Base-by-base conservation (phyloP, 305 asterid species). In the Rubia tinctorum region DNA sequence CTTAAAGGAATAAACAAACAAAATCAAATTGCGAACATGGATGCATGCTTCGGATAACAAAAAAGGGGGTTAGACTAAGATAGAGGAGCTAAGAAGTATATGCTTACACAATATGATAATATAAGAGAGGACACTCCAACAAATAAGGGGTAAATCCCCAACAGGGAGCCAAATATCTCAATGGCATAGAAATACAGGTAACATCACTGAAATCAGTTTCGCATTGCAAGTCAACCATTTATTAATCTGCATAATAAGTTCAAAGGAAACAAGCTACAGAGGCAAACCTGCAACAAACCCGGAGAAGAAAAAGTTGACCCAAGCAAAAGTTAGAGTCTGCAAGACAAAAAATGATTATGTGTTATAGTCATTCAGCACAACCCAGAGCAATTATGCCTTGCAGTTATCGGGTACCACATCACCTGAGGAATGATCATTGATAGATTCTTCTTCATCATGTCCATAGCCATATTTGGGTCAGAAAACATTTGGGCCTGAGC, bases 401-500 rank as follows among this genome's bases (percentile, higher is more conserved):
- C 60, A 18, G 15, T 53, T 22, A 53, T 53, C 15, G 17, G 11
- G 60, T 53, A 53, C 11, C 6, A 53, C 23, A 2, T 53, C 60
- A 53, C 60, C 60, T 91, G 99, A 55, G 98, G 99, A 76, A 94
- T 94, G 88, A 94, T 90, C 99, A 94, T 94, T 7, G 99, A 90
- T 69, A 94, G 95, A 84, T 94, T 94, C 74, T 94, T 94, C 84
- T 94, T 94, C 98, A 94, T 94, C 98, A 94, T 92, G 80, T 91
- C 99, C 98, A 92, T 94, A 60, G 99, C 99, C 99, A 94, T 94
- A 83, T 94, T 94, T 22, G 99, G 99, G 82, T 94, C 99, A 53
- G 99, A 94, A 76, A 94, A 94, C 98, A 94, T 94, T 86, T 92
- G 98, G 18, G 98, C 98, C 86, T 94, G 99, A 63, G 99, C 86